phyloP scores from a whole-genome alignment of 2,329 filamentous ascomycete genomes.

The Xylariaceae sp. region DNA sequence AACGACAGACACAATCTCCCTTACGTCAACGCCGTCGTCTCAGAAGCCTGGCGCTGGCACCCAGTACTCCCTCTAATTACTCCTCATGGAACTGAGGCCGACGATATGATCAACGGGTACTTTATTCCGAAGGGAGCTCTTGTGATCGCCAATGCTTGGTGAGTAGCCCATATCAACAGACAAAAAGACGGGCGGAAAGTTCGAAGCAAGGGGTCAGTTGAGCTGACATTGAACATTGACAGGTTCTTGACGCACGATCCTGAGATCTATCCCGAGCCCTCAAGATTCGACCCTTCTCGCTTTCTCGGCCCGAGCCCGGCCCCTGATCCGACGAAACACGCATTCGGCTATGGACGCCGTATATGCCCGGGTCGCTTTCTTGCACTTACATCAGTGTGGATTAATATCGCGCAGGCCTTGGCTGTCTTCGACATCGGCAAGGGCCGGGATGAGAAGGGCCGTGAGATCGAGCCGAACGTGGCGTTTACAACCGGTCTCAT shows the following conservation, averaged over 20 bases:
- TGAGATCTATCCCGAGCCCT: constrained; percentile 51
- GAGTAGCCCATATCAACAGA: background rate
- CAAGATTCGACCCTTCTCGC: constrained; percentile 33
- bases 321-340: constrained; percentile 26
- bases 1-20: constrained; percentile 24
- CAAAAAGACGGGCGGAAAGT: background rate
- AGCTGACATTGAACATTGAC: background rate
- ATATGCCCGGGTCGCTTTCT: constrained; percentile 34
- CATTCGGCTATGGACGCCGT: constrained; percentile 36
- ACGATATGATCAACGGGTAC: constrained; percentile 18
- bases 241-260: constrained; percentile 55
- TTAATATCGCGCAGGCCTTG: constrained; percentile 38
- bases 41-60: constrained; percentile 28
- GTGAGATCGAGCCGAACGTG: constrained; percentile 27
- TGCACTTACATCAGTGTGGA: constrained; percentile 31
- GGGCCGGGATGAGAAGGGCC: constrained; percentile 33
- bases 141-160: constrained; percentile 19
- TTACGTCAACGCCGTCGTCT: constrained; percentile 27
- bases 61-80: constrained; percentile 26
- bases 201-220: too few relatives aligned
- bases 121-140: constrained; percentile 19
- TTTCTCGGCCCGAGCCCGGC: constrained; percentile 31
- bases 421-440: constrained; percentile 43
- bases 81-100: constrained; percentile 8
- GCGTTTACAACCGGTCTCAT: constrained; percentile 22